Conservation (phyloP, 1,284 basidiomycete species). For the Jaminaea rosea region DNA sequence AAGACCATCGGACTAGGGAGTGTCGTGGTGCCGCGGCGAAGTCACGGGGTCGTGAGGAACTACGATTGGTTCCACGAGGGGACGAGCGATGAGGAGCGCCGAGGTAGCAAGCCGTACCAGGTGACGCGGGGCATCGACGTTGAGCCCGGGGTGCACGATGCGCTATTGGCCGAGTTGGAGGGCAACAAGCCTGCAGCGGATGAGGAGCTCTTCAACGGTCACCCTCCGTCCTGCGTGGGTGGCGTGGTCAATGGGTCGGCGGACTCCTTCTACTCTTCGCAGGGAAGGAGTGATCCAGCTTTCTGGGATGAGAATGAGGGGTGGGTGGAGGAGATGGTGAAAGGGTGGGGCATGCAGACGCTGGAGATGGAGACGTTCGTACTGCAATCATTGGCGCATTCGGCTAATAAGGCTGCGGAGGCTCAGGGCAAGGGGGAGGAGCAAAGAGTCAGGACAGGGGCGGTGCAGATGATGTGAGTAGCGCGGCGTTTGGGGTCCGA, state of each 20-base stretch:
- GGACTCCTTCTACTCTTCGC: slow-evolving; percentile 70
- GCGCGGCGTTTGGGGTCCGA: background rate
- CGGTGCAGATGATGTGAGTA: slow-evolving; percentile 62
- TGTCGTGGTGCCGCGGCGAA: slow-evolving; percentile 61
- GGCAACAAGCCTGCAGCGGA: slow-evolving; percentile 4
- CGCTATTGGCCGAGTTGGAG: slow-evolving; percentile 26
- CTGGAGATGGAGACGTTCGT: slow-evolving; percentile 52
- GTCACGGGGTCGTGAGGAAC: slow-evolving; percentile 63
- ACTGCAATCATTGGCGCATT: slow-evolving; percentile 33
- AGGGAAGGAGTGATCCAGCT: slow-evolving; percentile 63
- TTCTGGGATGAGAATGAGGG: slow-evolving; percentile 66
- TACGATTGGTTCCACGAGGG: slow-evolving; percentile 56
- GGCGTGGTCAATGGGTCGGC: slow-evolving; percentile 24
- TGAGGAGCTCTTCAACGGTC: slow-evolving; percentile 9
- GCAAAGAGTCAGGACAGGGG: slow-evolving; percentile 60
- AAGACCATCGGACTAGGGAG: slow-evolving; percentile 61
- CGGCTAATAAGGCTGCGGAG: slow-evolving; percentile 22
- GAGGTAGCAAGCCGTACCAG: slow-evolving; percentile 54
- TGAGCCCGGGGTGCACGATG: slow-evolving; percentile 54
- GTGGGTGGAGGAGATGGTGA: slow-evolving; percentile 57
- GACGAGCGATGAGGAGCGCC: slow-evolving; percentile 14
- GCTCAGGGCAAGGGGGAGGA: background rate
- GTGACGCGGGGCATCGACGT: slow-evolving; percentile 61
- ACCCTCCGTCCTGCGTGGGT: slow-evolving; percentile 16
- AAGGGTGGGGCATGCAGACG: slow-evolving; percentile 51